Conservation (phyloP, 192 early-diverging fungal species). For the Coemansia sp. region DNA sequence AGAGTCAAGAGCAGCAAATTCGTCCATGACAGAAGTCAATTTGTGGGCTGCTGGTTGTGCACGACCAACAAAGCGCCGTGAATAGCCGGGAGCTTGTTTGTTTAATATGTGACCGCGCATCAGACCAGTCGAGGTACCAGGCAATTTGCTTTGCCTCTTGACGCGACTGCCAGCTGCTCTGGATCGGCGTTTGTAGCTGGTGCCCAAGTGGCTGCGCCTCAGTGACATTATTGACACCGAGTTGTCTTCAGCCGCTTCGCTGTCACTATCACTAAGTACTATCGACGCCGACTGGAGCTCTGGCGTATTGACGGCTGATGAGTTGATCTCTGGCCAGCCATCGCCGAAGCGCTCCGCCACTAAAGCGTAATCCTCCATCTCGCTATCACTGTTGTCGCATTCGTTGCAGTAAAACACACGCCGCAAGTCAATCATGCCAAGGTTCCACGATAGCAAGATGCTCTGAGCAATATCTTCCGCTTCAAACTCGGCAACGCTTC, state of each 20-base stretch:
- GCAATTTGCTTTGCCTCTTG: neutral
- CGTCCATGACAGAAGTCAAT: constrained; percentile 37
- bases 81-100: neutral
- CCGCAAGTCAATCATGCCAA: constrained; percentile 44
- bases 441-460: constrained; percentile 36
- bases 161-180: neutral
- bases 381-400: constrained; percentile 18
- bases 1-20: constrained; percentile 51
- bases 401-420: constrained; percentile 45
- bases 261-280: constrained; percentile 35
- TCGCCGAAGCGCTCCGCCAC: neutral
- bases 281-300: constrained; percentile 14
- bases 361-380: neutral
- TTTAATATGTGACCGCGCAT: neutral
- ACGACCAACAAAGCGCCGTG: neutral
- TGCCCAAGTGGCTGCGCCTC: neutral
- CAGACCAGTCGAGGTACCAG: neutral
- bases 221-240: neutral
- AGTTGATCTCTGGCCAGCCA: neutral
- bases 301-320: neutral
- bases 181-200: neutral
- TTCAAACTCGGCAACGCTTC: constrained; percentile 4
- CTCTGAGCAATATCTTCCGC: constrained; percentile 33
- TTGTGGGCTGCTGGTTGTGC: constrained; percentile 9
- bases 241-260: constrained; percentile 48